Base-by-base conservation (phyloP, 352 stramenopile species). In the Elongisporangium senticosum region DNA sequence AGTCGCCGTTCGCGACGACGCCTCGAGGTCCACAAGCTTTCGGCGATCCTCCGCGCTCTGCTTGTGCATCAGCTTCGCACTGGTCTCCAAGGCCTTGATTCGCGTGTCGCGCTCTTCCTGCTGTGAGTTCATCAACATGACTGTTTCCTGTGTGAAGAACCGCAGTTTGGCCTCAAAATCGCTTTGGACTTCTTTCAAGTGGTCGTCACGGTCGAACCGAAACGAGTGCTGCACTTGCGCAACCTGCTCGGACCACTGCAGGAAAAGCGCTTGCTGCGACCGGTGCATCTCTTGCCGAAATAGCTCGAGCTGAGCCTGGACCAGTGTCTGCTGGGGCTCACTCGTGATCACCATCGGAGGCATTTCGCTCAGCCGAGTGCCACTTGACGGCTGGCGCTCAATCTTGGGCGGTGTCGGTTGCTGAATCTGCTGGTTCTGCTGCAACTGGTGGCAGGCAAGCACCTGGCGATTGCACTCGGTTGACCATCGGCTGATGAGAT, bases 401-500 rank as follows among this genome's bases (percentile, higher is more conserved):
- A 21, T 51, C 23, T 54, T 33, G 49, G 20, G 33, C 37, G 24
- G 22, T n/a, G 21, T 4, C n/a, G 37, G 15, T 3, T 64, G 48
- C 39, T 59, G 47, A 7, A 22, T 20, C 28, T 61, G 59, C 6
- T 61, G 39, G 24, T 59, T 20, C 52, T 55, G 52, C 47, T 64
- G 51, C 4, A 17, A 40, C n/a, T 65, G 66, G 33, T 53, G 57
- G 13, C 63, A 49, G 10, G 56, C 58, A 3, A 59, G 20, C 33
- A 67, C 51, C 24, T 53, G 54, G 15, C 40, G 51, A 26, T 64
- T 62, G 61, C 51, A 75, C 6, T 53, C 48, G 0, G 56, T 55
- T 19, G 68, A 70, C 74, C 74, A 87, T 21, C 55, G 61, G 37
- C 74, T 77, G 49, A 87, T 67, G 15, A 77, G 63, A 23, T 85